Percentiles rank a stretch among this genome's conserved stretches.
phyloP scores from a whole-genome alignment of 306 rosid species.

The Rosa lucieae region DNA sequence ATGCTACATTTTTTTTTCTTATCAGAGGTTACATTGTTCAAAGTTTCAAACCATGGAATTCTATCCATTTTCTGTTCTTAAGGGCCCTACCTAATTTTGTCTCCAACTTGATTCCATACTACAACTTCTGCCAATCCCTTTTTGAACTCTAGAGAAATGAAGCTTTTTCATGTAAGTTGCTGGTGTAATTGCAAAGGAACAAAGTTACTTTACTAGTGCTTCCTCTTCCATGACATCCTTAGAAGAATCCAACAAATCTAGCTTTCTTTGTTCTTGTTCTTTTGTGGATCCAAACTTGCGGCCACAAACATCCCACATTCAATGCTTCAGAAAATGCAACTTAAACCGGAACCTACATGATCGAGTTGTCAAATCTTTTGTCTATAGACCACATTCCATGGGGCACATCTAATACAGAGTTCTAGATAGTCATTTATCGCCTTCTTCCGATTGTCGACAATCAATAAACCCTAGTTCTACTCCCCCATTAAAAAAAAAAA shows the following conservation, averaged over 20 bases:
- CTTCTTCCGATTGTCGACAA: not conserved
- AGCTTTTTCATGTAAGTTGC: not conserved
- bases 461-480: not conserved
- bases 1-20: not conserved
- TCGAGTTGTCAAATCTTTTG: slow-evolving; percentile 23
- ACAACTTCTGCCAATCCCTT: not conserved
- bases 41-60: not conserved
- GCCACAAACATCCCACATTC: slow-evolving; percentile 19
- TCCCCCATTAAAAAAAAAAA: no score
- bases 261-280: slow-evolving; percentile 26
- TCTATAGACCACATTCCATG: slow-evolving; percentile 23
- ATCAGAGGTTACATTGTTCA: not conserved
- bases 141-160: not conserved
- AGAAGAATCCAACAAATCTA: slow-evolving; percentile 25
- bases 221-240: slow-evolving; percentile 36
- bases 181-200: not conserved
- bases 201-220: slow-evolving; percentile 22
- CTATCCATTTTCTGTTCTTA: not conserved
- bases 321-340: slow-evolving; percentile 19
- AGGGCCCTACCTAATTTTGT: not conserved
- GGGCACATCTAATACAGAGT: not conserved
- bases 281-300: slow-evolving; percentile 24
- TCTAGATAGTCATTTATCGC: not conserved
- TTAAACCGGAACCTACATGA: slow-evolving; percentile 19
- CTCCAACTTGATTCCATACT: not conserved